Evolutionary conservation across 2,329 filamentous ascomycete genomes (phyloP), one percentile per base, ranked within the genome.

Genomic region (Exophiala xenobiotica): DNA sequence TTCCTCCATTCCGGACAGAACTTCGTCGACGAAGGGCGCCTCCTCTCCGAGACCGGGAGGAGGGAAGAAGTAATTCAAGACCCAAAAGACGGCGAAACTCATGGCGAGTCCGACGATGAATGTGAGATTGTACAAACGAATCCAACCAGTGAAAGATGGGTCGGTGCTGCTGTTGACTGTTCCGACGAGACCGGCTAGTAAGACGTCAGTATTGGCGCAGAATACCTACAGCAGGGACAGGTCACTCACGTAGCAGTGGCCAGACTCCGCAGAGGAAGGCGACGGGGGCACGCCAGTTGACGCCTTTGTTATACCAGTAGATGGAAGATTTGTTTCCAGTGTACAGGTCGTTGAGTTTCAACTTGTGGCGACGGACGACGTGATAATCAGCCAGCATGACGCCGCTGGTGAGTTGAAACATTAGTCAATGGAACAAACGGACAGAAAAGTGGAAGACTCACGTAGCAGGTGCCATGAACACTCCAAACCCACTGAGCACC

Each of bases 361-460:
- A 48, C n/a, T 63, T 61, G 45, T 65, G 53, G n/a, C 60, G 44
- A 5, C 71, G 65, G 3, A 76, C 63, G 9, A 77, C 41, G 55
- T 73, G 74, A 57, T 78, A 78, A 41, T 77, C 73, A 23, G 69
- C 68, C 11, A 76, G 62, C 58, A 75, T 66, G 8, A 77, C 68
- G 2, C 74, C 75, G 23, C 54, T 57, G 20, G n/a, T 12, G n/a
- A n/a, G n/a, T n/a, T n/a, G n/a, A n/a, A n/a, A n/a, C n/a, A n/a
- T n/a, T n/a, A n/a, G n/a, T n/a, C n/a, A n/a, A n/a, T n/a, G n/a
- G n/a, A n/a, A n/a, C n/a, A n/a, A n/a, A 20, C 18, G n/a, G 38
- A n/a, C 3, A 11, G 8, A 20, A 40, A 18, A 22, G 35, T 8
- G 4, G 4, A 6, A 24, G 24, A 46, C 46, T 46, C 49, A 62